A percentile compares a stretch with the other conserved stretches of the same genome.
These are phyloP conservation scores for Eimeria sp. DNA, from an alignment of 169 alveolate genomes.

Conservation along the genomic window DNA sequence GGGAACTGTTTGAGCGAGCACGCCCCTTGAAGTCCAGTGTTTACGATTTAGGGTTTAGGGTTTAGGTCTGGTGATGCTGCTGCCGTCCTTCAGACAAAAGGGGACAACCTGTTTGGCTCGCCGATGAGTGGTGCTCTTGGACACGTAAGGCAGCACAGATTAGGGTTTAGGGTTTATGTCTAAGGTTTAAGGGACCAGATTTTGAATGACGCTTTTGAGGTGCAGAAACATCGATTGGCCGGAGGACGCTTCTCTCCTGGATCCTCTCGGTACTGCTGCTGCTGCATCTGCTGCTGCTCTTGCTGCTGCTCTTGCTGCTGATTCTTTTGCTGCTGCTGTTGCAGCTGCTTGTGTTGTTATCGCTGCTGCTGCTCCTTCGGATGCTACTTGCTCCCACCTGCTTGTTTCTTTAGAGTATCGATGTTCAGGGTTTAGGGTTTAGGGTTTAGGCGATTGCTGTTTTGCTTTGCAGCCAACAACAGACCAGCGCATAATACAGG, in stretches of 20 bases:
- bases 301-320: slow-evolving; percentile 14
- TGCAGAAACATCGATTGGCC: slow-evolving; percentile 56
- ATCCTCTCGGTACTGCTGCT: slow-evolving; percentile 49
- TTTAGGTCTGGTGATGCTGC: background rate
- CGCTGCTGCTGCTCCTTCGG: background rate
- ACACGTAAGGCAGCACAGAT: background rate
- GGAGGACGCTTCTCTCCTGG: slow-evolving; percentile 33
- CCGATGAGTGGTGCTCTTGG: slow-evolving; percentile 47
- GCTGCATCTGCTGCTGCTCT: slow-evolving; percentile 38
- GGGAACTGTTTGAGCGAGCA: background rate
- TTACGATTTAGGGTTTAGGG: slow-evolving; percentile 29
- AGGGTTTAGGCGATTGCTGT: background rate
- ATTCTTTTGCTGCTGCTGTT: background rate
- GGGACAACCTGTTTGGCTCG: background rate
- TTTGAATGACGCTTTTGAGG: slow-evolving; percentile 3
- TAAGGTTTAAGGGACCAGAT: background rate
- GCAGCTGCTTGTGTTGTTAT: background rate
- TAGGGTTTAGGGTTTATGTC: background rate
- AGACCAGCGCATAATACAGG: slow-evolving; percentile 36
- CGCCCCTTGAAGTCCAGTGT: background rate
- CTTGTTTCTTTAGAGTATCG: background rate
- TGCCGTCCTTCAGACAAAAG: slow-evolving; percentile 20
- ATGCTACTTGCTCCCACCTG: background rate
- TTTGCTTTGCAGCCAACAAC: slow-evolving; percentile 26
- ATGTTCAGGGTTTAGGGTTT: slow-evolving; percentile 25